Evolutionary conservation across 140 eudicot species (phyloP).

Genomic region (Ambrosia hybrid): DNA sequence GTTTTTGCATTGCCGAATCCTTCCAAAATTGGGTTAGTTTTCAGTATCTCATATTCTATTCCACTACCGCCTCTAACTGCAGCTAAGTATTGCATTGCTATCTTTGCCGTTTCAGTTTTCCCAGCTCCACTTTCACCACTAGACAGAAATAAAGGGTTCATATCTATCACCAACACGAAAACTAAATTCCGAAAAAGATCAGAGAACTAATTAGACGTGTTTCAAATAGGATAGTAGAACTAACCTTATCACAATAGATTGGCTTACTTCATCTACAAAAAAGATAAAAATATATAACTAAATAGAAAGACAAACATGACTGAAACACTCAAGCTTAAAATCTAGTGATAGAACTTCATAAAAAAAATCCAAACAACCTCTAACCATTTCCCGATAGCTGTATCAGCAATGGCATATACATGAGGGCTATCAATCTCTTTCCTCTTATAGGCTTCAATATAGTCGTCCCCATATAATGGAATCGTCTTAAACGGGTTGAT

Average conservation of each 20-base stretch:
- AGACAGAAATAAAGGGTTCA: constrained; percentile 7
- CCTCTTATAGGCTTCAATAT: constrained; percentile 56
- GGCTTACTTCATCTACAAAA: constrained; percentile 92
- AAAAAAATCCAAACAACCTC: constrained; percentile 44
- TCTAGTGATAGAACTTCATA: neutral
- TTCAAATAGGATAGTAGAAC: constrained; percentile 26
- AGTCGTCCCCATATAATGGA: constrained; percentile 61
- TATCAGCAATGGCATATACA: constrained; percentile 77
- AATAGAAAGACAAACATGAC: constrained; percentile 1
- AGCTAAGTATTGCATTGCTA: constrained; percentile 89
- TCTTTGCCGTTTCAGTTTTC: constrained; percentile 94
- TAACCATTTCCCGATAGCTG: constrained; percentile 71
- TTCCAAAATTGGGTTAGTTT: constrained; percentile 78
- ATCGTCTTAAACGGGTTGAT: constrained; percentile 80
- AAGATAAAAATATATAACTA: constrained; percentile 4
- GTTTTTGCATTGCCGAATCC: constrained; percentile 97
- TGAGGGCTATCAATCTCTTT: constrained; percentile 67
- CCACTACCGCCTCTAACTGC: constrained; percentile 92
- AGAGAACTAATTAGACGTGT: constrained; percentile 6
- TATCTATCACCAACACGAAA: neutral
- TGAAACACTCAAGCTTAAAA: neutral
- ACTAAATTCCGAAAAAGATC: neutral
- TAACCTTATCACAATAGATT: constrained; percentile 91
- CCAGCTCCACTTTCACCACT: constrained; percentile 99
- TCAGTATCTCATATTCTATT: constrained; percentile 64